phyloP scores from a whole-genome alignment of 2,329 filamentous ascomycete species.

The Hypoxylon sp. region DNA sequence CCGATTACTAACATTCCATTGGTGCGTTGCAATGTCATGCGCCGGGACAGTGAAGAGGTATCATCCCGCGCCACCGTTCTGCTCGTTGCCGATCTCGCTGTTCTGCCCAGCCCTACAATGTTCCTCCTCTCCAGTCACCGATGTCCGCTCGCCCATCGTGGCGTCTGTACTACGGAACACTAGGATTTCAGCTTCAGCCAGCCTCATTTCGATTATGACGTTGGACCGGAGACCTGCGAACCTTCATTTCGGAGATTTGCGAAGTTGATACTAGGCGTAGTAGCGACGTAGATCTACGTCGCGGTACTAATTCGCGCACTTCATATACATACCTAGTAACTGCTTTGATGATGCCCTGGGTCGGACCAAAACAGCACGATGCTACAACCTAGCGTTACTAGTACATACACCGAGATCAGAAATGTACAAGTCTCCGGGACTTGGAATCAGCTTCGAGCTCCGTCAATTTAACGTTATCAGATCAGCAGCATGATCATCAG shows the following conservation, averaged over 20 bases:
- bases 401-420: conserved; percentile 7
- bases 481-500: conserved; percentile 21
- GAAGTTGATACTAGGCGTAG: no score
- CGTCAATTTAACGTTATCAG: conserved; percentile 27
- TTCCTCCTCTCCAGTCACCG: conserved; percentile 16
- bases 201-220: conserved; percentile 10
- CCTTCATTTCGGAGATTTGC: conserved; percentile 23
- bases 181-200: conserved; percentile 10
- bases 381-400: conserved; percentile 5
- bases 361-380: conserved; percentile 2
- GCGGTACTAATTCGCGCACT: conserved; percentile 34
- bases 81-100: conserved; percentile 29
- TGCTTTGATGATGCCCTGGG: not conserved
- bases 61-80: not conserved
- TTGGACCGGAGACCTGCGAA: conserved; percentile 13
- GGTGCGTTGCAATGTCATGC: conserved; percentile 18
- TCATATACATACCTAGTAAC: conserved; percentile 1
- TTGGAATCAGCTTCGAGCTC: conserved; percentile 23
- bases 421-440: conserved; percentile 9
- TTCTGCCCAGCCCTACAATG: conserved; percentile 21
- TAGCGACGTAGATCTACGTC: not conserved
- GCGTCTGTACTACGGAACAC: conserved; percentile 8
- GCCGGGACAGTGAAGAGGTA: conserved; percentile 1
- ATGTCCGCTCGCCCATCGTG: conserved; percentile 13
- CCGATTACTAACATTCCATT: conserved; percentile 3